phyloP scores from a whole-genome alignment of 352 stramenopile species.

The Phytopythium oedochilum region DNA sequence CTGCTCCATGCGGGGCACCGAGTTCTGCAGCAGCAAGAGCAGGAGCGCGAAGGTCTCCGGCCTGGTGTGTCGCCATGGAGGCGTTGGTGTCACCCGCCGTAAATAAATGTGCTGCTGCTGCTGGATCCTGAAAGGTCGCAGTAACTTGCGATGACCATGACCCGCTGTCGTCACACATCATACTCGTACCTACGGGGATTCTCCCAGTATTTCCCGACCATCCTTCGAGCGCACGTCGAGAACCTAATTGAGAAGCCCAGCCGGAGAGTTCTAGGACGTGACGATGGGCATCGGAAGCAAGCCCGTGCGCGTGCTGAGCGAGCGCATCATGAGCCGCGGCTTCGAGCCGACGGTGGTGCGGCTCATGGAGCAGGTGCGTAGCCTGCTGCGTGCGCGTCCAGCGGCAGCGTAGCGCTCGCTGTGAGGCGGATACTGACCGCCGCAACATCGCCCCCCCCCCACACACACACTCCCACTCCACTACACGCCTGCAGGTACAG shows the following conservation, averaged over 20 bases:
- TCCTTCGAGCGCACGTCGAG: too few relatives aligned
- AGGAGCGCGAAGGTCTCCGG: not conserved
- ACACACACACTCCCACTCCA: not conserved
- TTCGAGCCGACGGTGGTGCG: constrained; percentile 78
- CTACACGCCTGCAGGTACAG: constrained; percentile 54
- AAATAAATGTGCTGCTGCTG: too few relatives aligned
- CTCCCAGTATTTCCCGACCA: too few relatives aligned
- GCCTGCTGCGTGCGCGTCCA: not conserved
- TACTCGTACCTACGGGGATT: too few relatives aligned
- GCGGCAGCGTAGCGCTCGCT: not conserved
- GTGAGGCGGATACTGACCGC: not conserved
- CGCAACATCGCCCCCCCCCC: not conserved
- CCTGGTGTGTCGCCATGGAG: not conserved
- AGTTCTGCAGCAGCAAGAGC: too few relatives aligned
- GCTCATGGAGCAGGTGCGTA: constrained; percentile 75
- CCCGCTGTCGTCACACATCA: too few relatives aligned
- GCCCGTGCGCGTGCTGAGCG: constrained; percentile 75
- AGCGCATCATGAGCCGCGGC: constrained; percentile 79
- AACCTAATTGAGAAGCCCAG: too few relatives aligned
- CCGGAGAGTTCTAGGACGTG: not conserved
- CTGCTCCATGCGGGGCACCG: too few relatives aligned
- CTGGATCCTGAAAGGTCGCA: too few relatives aligned
- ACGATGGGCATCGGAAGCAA: constrained; percentile 28
- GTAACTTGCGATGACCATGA: too few relatives aligned
- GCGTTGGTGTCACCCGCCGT: too few relatives aligned